Evolutionary conservation across 2,329 filamentous ascomycete genomes (phyloP), one percentile per base, ranked within the genome.

Genomic region (Colletotrichum liriopes): DNA sequence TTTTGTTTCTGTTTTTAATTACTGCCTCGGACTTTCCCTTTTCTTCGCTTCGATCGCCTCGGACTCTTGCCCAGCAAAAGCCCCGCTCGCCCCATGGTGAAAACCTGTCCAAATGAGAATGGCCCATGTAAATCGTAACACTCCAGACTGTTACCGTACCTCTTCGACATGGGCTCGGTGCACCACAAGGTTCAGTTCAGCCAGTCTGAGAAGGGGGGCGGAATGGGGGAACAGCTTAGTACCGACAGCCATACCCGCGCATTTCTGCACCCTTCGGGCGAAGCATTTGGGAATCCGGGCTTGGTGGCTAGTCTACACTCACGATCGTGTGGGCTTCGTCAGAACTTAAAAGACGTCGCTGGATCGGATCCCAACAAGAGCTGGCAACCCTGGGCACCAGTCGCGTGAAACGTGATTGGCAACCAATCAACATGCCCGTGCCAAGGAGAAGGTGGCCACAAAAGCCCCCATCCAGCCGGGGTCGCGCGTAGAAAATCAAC

Each of bases 341-440:
- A 71, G 68, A 71, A 71, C 68, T 39, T 62, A 67, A 71, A 71
- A 62, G 49, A 43, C 14, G 35, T 62, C 18, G 51, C 49, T 63
- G 43, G 52, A 71, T 66, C 66, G 60, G 20, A 71, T 60, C 66
- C 63, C 35, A 23, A 39, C 35, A 37, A 61, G 35, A 61, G 7
- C 45, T 26, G 39, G 60, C 49, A 43, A 23, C 12, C 35, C 41
- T 43, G 43, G 41, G 39, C 39, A 51, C 43, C 35, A 20, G n/a
- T 41, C 47, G 16, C 35, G 8, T 43, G 45, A 14, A 52, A 41
- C 60, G 32, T 56, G 60, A 56, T 55, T 69, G 66, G 60, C n/a
- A 52, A 35, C 52, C 43, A 20, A 41, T 18, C 41, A 58, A 51
- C n/a, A 32, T 12, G 26, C 43, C 43, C 56, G 37, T 67, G 65